phyloP scores from a whole-genome alignment of 305 asterid genomes.

The Euphrasia arctica region DNA sequence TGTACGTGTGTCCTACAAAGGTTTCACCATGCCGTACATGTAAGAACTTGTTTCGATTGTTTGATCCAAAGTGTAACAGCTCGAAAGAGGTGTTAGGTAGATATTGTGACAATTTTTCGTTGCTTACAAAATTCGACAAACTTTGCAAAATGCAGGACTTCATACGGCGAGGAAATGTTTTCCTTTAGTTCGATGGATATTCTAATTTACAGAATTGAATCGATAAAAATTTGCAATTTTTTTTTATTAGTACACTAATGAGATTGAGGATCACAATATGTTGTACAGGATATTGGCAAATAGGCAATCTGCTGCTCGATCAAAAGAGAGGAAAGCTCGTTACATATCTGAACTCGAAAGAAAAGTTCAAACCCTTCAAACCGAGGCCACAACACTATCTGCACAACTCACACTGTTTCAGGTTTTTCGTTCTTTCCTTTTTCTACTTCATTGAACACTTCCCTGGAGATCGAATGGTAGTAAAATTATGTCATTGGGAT shows the following conservation, averaged over 20 bases:
- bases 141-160: background rate
- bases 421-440: conserved; percentile 30
- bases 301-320: conserved; percentile 75
- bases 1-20: background rate
- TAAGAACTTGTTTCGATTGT: background rate
- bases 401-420: conserved; percentile 67
- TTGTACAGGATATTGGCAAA: conserved; percentile 61
- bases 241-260: background rate
- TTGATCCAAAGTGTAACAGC: background rate
- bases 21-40: background rate
- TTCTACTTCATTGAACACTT: background rate
- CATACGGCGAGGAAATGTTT: background rate
- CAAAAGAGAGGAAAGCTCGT: conserved; percentile 69
- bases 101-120: background rate
- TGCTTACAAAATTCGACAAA: background rate
- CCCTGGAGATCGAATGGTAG: background rate
- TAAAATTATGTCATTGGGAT: background rate
- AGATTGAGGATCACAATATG: conserved; percentile 12
- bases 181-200: background rate
- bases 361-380: conserved; percentile 72
- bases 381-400: conserved; percentile 76
- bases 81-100: background rate
- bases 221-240: background rate
- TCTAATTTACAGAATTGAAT: background rate
- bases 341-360: conserved; percentile 68